A percentile compares a stretch with the other conserved stretches of the same genome.
Evolutionary conservation across 257 asterid genomes (phyloP).

Genomic region (Paulownia fortunei): DNA sequence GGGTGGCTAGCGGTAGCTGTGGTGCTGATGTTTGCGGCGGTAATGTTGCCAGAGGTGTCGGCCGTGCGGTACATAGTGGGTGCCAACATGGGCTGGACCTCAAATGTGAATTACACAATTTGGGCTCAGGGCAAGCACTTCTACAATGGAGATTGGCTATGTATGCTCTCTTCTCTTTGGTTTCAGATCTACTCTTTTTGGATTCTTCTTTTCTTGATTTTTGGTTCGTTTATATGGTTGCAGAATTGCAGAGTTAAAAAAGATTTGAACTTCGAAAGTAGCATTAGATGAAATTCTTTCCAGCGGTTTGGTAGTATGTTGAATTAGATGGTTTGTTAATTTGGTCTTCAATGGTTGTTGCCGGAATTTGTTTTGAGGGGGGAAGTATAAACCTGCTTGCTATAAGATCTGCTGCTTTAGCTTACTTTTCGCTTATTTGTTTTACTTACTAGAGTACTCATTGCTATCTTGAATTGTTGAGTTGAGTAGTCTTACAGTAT

Average conservation of each 20-base stretch:
- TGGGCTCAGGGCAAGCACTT: conserved; percentile 67
- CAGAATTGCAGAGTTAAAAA: not conserved
- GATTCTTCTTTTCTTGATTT: not conserved
- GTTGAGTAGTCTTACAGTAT: not conserved
- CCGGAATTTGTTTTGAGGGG: not conserved
- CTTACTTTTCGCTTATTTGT: not conserved
- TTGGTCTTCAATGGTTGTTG: no score
- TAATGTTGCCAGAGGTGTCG: conserved; percentile 57
- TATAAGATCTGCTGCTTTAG: conserved; percentile 35
- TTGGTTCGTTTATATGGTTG: not conserved
- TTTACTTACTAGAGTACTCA: not conserved
- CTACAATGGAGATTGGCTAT: conserved; percentile 76
- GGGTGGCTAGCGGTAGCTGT: conserved; percentile 46
- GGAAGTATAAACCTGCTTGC: not conserved
- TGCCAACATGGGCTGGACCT: conserved; percentile 51
- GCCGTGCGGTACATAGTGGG: conserved; percentile 64
- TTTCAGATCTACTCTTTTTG: conserved; percentile 45
- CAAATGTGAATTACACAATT: conserved; percentile 54
- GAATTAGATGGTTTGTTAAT: no score
- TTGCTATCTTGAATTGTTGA: not conserved
- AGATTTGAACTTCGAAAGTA: not conserved
- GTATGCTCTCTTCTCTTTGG: conserved; percentile 47
- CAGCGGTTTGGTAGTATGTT: no score
- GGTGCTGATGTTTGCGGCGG: conserved; percentile 49
- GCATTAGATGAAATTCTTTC: not conserved